phyloP scores from a whole-genome alignment of 177 flowering plant species.

The Vitis hybrid region DNA sequence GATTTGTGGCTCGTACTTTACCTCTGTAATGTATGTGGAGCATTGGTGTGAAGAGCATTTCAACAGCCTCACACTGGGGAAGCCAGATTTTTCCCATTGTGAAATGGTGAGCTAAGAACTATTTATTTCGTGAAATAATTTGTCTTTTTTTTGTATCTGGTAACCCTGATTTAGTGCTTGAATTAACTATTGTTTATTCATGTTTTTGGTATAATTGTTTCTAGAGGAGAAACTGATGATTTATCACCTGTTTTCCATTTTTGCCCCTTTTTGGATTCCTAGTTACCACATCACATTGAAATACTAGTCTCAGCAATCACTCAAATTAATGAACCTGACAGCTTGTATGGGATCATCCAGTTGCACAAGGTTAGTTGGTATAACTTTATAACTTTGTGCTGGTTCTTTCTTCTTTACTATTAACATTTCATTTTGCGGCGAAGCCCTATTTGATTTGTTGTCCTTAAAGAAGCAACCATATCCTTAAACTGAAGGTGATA shows the following conservation, averaged over 20 bases:
- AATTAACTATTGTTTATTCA: not conserved
- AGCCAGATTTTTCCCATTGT: constrained; percentile 80
- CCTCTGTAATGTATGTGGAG: constrained; percentile 90
- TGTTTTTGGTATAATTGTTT: not conserved
- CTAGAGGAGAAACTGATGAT: not conserved
- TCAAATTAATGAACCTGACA: constrained; percentile 92
- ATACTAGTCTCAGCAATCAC: constrained; percentile 82
- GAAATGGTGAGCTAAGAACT: constrained; percentile 52
- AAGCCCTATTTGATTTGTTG: too few species aligned
- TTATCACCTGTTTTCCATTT: not conserved
- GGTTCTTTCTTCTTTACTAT: not conserved
- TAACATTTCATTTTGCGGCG: too few species aligned
- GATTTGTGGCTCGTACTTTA: constrained; percentile 88
- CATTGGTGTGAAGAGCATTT: constrained; percentile 96
- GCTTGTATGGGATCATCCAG: constrained; percentile 91
- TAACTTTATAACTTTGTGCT: not conserved
- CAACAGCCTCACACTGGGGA: constrained; percentile 66
- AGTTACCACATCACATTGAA: constrained; percentile 81
- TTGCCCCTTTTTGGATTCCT: constrained; percentile 12
- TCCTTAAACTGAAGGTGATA: too few species aligned
- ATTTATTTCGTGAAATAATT: not conserved
- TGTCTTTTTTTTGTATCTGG: not conserved
- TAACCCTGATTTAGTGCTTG: not conserved
- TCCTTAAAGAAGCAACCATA: too few species aligned
- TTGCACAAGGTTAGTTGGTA: constrained; percentile 74